Evolutionary conservation across 1,139 yeast genomes (phyloP).

Genomic region (Hanseniaspora gamundiae): DNA sequence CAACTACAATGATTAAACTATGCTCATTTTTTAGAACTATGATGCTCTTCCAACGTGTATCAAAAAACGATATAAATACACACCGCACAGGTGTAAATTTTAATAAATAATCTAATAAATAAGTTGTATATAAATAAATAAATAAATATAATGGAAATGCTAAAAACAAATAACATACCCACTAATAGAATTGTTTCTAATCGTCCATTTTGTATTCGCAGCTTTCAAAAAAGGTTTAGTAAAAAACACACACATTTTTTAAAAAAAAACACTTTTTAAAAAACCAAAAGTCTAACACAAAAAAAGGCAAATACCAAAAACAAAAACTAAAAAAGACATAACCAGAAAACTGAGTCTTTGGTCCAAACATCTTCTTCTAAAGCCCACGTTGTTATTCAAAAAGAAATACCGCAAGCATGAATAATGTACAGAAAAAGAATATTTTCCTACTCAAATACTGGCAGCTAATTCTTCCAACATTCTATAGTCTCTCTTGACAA

Average conservation of each 20-base stretch:
- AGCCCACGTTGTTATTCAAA: no score
- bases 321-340: no score
- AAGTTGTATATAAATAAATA: slow-evolving; percentile 2
- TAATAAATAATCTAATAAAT: slow-evolving; percentile 3
- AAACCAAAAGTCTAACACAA: neutral
- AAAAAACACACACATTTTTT: neutral
- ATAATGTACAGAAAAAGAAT: slow-evolving; percentile 1
- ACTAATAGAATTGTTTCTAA: no score
- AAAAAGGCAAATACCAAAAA: no score
- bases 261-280: neutral
- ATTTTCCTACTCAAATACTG: slow-evolving; percentile 6
- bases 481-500: slow-evolving; percentile 70
- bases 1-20: no score
- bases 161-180: no score
- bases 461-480: slow-evolving; percentile 64
- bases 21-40: no score
- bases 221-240: neutral
- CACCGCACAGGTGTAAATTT: neutral
- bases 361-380: no score
- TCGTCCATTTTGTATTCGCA: neutral
- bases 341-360: no score
- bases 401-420: neutral
- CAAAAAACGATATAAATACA: no score
- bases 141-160: slow-evolving; percentile 1
- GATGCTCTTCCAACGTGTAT: no score